Evolutionary conservation across 106 monocot species (phyloP), one percentile per base, ranked within the genome.

Genomic region (Vanilla planifolia): DNA sequence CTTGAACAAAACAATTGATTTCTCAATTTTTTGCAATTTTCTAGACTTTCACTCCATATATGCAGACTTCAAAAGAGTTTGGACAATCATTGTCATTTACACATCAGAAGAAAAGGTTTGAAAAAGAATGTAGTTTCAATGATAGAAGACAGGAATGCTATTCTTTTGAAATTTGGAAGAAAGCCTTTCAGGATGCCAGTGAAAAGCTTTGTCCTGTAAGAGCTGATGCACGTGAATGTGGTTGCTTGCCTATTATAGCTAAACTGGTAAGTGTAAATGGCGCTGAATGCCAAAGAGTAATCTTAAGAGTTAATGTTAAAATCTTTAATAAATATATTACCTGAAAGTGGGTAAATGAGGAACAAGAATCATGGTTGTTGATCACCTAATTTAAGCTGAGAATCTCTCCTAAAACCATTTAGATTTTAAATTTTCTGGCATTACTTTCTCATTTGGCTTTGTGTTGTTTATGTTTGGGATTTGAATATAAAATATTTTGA

Each of bases 171-270:
- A 75, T 86, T 57, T 96, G 95, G 95, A 81, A 81, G 69, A 87
- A 64, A 64, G 95, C 90, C 58, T 96, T 90, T 59, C 80, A 72
- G 51, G 90, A 87, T 63, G 86, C 86, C 2, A 79, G 68, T 33
- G 90, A 78, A 77, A 96, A 74, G 72, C 90, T 96, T 72, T 96
- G 95, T 52, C 95, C 95, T 25, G 56, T 87, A 62, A 75, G 95
- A 23, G 83, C 83, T n/a, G 80, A 48, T 29, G 86, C 90, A 14
- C 95, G 84, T 74, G 76, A 96, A 45, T 96, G 95, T 87, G 95
- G 95, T 3, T 96, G 95, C 78, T 77, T 96, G 61, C 81, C 83
- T 47, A 64, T 77, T 41, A 61, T 96, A 35, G 56, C 84, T 68
- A 79, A 63, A 90, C 69, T 90, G 81, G 95, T 87, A 68, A 73